Conservation (phyloP, 2,329 filamentous ascomycete genomes). For the Trichoderma endophyticum region DNA sequence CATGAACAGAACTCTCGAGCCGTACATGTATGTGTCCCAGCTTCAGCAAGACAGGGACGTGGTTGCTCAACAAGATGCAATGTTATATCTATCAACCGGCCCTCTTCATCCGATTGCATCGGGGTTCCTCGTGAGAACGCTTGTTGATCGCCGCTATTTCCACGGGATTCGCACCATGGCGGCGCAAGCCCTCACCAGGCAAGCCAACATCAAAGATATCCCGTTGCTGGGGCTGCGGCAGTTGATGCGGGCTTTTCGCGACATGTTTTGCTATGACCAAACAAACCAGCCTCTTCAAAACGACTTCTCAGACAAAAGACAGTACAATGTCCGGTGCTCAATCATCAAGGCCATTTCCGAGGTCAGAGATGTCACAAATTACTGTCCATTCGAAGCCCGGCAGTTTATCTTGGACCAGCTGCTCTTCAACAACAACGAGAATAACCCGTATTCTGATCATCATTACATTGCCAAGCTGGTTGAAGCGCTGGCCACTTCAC, state of each 20-base stretch:
- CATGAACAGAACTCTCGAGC: constrained; percentile 75
- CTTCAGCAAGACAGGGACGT: constrained; percentile 96
- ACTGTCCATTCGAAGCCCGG: constrained; percentile 74
- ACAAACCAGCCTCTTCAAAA: constrained; percentile 81
- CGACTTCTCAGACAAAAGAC: constrained; percentile 82
- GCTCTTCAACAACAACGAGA: constrained; percentile 90
- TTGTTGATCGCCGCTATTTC: constrained; percentile 91
- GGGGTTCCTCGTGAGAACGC: constrained; percentile 81
- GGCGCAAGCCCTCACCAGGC: constrained; percentile 71
- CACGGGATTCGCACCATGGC: constrained; percentile 88
- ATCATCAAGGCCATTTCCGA: constrained; percentile 78
- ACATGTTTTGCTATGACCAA: constrained; percentile 80
- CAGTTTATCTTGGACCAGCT: constrained; percentile 85
- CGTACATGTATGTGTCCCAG: constrained; percentile 98
- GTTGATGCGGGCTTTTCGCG: constrained; percentile 79
- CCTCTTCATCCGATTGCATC: constrained; percentile 78
- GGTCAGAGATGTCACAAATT: constrained; percentile 69
- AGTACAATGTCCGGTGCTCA: constrained; percentile 79
- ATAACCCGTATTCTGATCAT: constrained; percentile 85
- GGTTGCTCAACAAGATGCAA: constrained; percentile 75
- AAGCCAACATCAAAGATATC: constrained; percentile 63
- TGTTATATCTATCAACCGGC: constrained; percentile 67
- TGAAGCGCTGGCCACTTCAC: constrained; percentile 54
- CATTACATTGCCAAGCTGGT: constrained; percentile 84
- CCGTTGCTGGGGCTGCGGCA: constrained; percentile 80